Conservation (phyloP, 306 rosid species). For the Cucurbita pepo region DNA sequence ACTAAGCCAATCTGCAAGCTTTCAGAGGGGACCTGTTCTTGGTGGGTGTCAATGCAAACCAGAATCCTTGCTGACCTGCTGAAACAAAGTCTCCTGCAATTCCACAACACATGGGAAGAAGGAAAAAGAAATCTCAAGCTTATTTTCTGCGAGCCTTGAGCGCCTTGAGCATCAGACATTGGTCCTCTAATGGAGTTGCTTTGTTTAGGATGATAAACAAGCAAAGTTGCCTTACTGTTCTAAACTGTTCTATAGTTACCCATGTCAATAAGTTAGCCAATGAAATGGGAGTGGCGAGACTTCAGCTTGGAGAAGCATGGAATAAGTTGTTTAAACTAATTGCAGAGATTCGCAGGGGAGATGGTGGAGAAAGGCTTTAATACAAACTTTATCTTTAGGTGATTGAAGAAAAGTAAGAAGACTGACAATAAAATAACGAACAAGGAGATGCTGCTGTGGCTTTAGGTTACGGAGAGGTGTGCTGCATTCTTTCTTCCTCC, state of each 20-base stretch:
- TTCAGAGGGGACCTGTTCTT: background rate
- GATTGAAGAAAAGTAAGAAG: constrained; percentile 36
- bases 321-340: constrained; percentile 6
- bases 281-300: background rate
- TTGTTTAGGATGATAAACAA: background rate
- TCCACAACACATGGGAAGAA: background rate
- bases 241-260: background rate
- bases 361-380: constrained; percentile 32
- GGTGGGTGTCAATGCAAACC: background rate
- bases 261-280: background rate
- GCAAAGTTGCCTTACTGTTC: background rate
- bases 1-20: background rate
- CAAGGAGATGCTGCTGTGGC: constrained; percentile 29
- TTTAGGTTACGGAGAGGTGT: constrained; percentile 13
- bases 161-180: background rate
- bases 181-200: background rate
- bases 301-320: background rate
- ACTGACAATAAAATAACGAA: constrained; percentile 18
- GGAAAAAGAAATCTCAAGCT: background rate
- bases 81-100: background rate
- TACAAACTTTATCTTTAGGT: constrained; percentile 57
- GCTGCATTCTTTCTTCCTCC: constrained; percentile 33
- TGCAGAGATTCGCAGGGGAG: constrained; percentile 35
- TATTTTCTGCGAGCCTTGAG: background rate
- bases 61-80: background rate